A percentile compares a stretch with the other conserved stretches of the same genome.
These are phyloP conservation scores for Gelatoporia subvermispora DNA, from an alignment of 768 basidiomycete genomes.

Conservation along the genomic window DNA sequence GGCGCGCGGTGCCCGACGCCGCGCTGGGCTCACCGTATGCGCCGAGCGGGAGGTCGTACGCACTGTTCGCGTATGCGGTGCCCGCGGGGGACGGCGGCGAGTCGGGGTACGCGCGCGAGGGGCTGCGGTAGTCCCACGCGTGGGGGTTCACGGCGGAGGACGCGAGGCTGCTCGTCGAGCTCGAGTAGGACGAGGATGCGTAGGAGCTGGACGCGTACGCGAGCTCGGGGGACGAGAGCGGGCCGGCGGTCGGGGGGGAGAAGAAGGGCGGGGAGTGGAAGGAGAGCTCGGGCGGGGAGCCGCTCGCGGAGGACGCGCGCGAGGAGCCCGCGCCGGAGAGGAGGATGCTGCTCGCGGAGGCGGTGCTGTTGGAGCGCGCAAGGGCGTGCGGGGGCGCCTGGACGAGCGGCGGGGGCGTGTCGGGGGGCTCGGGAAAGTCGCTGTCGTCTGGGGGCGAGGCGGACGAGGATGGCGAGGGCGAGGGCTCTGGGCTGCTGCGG, in stretches of 20 bases:
- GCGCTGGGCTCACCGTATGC: not conserved
- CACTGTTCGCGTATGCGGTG: conserved; percentile 1
- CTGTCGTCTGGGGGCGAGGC: too few species aligned
- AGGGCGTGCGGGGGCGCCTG: conserved; percentile 15
- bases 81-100: not conserved
- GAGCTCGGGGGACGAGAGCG: conserved; percentile 11
- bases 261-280: conserved; percentile 6
- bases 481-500: conserved; percentile 4
- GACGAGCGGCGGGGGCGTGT: conserved; percentile 26
- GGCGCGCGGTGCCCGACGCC: conserved; percentile 7
- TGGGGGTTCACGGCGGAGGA: conserved; percentile 7
- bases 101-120: conserved; percentile 1
- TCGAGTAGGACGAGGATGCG: conserved; percentile 6
- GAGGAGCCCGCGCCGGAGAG: conserved; percentile 4
- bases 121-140: not conserved
- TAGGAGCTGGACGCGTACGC: conserved; percentile 10
- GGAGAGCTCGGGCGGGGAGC: conserved; percentile 14
- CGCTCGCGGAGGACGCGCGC: conserved; percentile 11
- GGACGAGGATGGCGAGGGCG: conserved; percentile 6
- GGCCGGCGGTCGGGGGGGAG: conserved; percentile 3
- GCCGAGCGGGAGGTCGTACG: not conserved
- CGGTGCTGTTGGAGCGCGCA: not conserved
- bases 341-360: conserved; percentile 17
- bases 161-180: not conserved
- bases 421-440: conserved; percentile 19